Evolutionary conservation across 257 asterid genomes (phyloP).

Genomic region (Ligustrum vulgare): DNA sequence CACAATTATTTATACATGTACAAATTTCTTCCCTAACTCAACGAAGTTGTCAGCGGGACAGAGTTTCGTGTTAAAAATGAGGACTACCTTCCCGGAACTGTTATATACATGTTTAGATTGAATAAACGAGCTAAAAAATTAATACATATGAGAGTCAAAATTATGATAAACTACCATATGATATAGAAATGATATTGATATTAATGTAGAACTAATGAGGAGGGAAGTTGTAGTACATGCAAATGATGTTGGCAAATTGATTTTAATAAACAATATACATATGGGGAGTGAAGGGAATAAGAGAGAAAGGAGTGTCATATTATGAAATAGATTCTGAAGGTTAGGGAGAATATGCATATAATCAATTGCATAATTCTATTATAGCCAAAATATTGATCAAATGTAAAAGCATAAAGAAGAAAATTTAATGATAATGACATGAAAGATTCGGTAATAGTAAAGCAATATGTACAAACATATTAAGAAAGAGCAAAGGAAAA

Average conservation of each 20-base stretch:
- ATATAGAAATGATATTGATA: too few species aligned
- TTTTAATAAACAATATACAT: neutral
- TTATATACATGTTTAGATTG: neutral
- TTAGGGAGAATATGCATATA: neutral
- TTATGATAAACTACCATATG: neutral
- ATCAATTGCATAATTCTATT: too few species aligned
- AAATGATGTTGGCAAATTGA: neutral
- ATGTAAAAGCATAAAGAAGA: neutral
- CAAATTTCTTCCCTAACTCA: neutral
- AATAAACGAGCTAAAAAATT: neutral
- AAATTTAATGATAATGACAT: neutral
- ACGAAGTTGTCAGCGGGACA: neutral
- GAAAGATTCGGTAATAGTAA: neutral
- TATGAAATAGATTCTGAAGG: neutral
- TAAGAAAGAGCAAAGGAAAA: neutral
- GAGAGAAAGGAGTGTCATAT: neutral
- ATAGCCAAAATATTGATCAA: neutral
- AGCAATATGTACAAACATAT: neutral
- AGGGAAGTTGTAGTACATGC: neutral
- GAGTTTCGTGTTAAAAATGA: neutral
- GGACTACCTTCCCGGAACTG: neutral
- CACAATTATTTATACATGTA: neutral
- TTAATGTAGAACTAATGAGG: too few species aligned
- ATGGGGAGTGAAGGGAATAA: neutral
- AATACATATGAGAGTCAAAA: neutral